These are phyloP conservation scores for Russula sp. DNA, from an alignment of 768 basidiomycete species.

Conservation along the genomic window DNA sequence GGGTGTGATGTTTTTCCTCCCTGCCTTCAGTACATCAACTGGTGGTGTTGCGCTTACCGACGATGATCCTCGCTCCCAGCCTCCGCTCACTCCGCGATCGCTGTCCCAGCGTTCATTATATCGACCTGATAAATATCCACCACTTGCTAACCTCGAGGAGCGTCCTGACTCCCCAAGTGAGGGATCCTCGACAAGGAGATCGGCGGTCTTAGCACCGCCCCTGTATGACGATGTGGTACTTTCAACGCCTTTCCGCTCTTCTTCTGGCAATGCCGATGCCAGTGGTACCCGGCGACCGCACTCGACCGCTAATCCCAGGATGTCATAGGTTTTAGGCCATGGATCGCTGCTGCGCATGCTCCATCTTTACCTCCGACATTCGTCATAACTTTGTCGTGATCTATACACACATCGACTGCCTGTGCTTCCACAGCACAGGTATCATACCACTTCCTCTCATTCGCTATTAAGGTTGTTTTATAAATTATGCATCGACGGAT, in stretches of 20 bases:
- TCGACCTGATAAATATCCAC: conserved; percentile 20
- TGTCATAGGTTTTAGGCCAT: conserved; percentile 20
- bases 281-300: conserved; percentile 27
- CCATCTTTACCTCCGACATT: conserved; percentile 21
- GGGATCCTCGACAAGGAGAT: conserved; percentile 11
- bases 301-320: conserved; percentile 16
- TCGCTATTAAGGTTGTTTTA: conserved; percentile 34
- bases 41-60: conserved; percentile 35
- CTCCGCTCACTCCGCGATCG: conserved; percentile 8
- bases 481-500: conserved; percentile 30
- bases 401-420: conserved; percentile 9
- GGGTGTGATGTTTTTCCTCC: conserved; percentile 73
- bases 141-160: conserved; percentile 10
- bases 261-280: conserved; percentile 14
- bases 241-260: conserved; percentile 11
- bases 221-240: conserved; percentile 24
- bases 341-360: conserved; percentile 21
- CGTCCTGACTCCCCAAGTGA: conserved; percentile 1
- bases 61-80: neutral
- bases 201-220: conserved; percentile 7
- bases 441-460: conserved; percentile 18
- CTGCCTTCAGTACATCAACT: conserved; percentile 57
- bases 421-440: neutral
- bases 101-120: conserved; percentile 23
- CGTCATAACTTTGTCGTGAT: conserved; percentile 8